phyloP scores from a whole-genome alignment of 345 rosid genomes.

The Stellera chamaejasme region DNA sequence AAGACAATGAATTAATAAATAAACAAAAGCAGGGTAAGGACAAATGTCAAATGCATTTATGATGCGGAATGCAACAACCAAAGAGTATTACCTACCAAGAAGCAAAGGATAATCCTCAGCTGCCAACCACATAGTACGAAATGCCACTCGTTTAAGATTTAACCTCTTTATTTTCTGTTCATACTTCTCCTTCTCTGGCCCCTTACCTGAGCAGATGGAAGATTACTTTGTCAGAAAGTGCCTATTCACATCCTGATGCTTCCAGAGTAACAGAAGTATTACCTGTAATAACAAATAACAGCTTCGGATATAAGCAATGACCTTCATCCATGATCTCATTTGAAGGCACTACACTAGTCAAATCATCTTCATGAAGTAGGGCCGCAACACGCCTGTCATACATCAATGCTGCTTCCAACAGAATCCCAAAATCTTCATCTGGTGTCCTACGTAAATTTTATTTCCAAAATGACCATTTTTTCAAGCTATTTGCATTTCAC shows the following conservation, averaged over 20 bases:
- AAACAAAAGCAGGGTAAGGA: not conserved
- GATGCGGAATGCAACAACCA: not conserved
- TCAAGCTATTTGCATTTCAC: too few relatives aligned
- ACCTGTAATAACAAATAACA: slow-evolving; percentile 91
- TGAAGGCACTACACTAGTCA: slow-evolving; percentile 33
- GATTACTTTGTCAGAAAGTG: slow-evolving; percentile 5
- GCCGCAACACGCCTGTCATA: slow-evolving; percentile 95
- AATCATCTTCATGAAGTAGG: slow-evolving; percentile 53
- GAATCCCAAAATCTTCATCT: slow-evolving; percentile 95
- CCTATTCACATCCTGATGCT: not conserved
- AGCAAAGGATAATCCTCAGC: slow-evolving; percentile 96
- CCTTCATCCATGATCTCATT: slow-evolving; percentile 42
- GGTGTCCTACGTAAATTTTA: slow-evolving; percentile 60
- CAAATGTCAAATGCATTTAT: not conserved
- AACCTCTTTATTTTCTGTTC: slow-evolving; percentile 74
- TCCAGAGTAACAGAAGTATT: slow-evolving; percentile 9
- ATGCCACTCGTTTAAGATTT: slow-evolving; percentile 77
- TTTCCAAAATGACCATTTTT: not conserved
- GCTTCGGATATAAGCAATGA: slow-evolving; percentile 51
- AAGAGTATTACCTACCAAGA: slow-evolving; percentile 37
- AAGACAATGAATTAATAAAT: slow-evolving; percentile 3
- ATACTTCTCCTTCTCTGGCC: slow-evolving; percentile 86
- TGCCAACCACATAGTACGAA: slow-evolving; percentile 92
- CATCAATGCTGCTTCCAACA: slow-evolving; percentile 94
- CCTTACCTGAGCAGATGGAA: slow-evolving; percentile 54